Conservation (phyloP, 805 yeast genomes). For the Monosporozyma servazzii region DNA sequence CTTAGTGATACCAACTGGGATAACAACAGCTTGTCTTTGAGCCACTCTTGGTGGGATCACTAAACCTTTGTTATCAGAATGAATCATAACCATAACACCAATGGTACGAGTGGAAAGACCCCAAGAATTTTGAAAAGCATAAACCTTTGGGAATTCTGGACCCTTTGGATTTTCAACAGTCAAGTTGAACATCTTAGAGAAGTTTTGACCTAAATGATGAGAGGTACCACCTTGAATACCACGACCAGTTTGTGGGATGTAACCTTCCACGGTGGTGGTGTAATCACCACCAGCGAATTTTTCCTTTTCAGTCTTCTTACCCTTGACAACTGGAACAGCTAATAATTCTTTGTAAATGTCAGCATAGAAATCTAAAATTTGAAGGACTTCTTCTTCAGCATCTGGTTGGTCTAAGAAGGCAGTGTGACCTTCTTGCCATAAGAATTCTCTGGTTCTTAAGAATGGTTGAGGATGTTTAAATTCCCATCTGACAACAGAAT, state of each 20-base stretch:
- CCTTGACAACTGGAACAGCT: slow-evolving; percentile 96
- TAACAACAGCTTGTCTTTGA: slow-evolving; percentile 80
- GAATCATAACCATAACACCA: slow-evolving; percentile 99
- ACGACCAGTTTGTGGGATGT: slow-evolving; percentile 96
- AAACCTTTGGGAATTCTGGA: slow-evolving; percentile 72
- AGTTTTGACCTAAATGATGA: slow-evolving; percentile 95
- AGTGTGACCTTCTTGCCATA: slow-evolving; percentile 99
- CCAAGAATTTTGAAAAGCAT: slow-evolving; percentile 97
- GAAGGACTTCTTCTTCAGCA: slow-evolving; percentile 74
- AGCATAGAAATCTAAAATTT: slow-evolving; percentile 79
- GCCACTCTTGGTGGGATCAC: slow-evolving; percentile 97
- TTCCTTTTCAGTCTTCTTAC: slow-evolving; percentile 93
- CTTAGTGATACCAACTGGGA: slow-evolving; percentile 91
- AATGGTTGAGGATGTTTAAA: slow-evolving; percentile 99
- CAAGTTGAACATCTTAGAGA: slow-evolving; percentile 96
- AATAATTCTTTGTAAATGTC: slow-evolving; percentile 80
- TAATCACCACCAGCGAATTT: slow-evolving; percentile 96
- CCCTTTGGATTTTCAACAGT: slow-evolving; percentile 94
- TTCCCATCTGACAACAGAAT: slow-evolving; percentile 99
- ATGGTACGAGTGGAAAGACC: slow-evolving; percentile 96
- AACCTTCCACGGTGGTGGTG: slow-evolving; percentile 95
- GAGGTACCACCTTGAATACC: slow-evolving; percentile 99
- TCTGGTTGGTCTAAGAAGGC: slow-evolving; percentile 81
- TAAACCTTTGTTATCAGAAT: slow-evolving; percentile 96
- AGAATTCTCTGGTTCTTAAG: slow-evolving; percentile 94